phyloP scores from a whole-genome alignment of 139 green algal species.

The Trebouxia sp. region DNA sequence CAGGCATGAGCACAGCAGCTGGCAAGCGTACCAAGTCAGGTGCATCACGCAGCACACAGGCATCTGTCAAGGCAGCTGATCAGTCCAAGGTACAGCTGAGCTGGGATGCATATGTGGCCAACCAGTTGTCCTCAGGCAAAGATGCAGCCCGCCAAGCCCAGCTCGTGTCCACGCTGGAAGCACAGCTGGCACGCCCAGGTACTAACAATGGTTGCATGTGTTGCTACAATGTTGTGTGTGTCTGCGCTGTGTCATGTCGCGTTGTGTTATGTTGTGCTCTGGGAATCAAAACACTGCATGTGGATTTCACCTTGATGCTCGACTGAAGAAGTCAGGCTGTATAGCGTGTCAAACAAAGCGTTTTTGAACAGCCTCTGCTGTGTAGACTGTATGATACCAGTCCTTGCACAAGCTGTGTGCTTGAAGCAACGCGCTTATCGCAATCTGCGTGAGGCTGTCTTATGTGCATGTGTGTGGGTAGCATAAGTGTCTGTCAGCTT shows the following conservation, averaged over 20 bases:
- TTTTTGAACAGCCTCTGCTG: background rate
- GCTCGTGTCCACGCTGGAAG: background rate
- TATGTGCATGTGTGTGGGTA: background rate
- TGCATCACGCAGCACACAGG: background rate
- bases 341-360: background rate
- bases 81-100: background rate
- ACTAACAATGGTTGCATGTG: too few species aligned
- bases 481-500: too few species aligned
- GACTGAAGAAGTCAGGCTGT: too few species aligned
- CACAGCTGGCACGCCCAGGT: conserved; percentile 10
- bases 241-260: too few species aligned
- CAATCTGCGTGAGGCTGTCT: background rate
- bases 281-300: too few species aligned
- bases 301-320: too few species aligned
- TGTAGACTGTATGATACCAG: background rate
- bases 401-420: background rate
- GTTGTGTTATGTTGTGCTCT: too few species aligned
- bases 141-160: background rate
- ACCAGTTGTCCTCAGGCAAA: background rate
- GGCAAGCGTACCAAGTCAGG: too few species aligned
- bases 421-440: background rate
- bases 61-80: background rate
- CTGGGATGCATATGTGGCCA: conserved; percentile 4
- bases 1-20: too few species aligned
- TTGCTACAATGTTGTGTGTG: too few species aligned